Percentiles rank a stretch among this genome's conserved stretches.
These are phyloP conservation scores for Teunomyces tritomae DNA, from an alignment of 805 yeast species.

Conservation along the genomic window DNA sequence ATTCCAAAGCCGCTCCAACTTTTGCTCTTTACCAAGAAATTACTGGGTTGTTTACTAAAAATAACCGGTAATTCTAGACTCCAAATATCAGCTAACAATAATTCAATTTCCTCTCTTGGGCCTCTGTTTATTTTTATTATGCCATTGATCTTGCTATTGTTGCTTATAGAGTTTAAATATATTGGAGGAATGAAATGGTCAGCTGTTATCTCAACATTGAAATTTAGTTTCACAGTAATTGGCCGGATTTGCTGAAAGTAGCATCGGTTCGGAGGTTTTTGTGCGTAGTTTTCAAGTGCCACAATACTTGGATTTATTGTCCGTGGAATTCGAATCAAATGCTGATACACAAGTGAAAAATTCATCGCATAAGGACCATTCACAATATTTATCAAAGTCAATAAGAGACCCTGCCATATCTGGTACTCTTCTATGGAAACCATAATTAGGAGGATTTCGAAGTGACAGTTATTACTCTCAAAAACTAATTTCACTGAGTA, in stretches of 20 bases:
- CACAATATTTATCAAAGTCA: slow-evolving; percentile 19
- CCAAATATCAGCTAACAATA: slow-evolving; percentile 28
- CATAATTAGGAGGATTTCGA: slow-evolving; percentile 44
- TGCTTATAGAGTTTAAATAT: neutral
- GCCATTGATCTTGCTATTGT: neutral
- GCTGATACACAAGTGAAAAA: slow-evolving; percentile 9
- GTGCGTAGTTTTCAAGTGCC: slow-evolving; percentile 4
- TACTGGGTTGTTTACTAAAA: neutral
- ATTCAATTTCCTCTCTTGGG: slow-evolving; percentile 21
- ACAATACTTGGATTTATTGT: slow-evolving; percentile 18
- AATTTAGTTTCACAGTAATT: slow-evolving; percentile 2
- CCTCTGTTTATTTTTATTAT: slow-evolving; percentile 9
- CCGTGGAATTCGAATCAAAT: slow-evolving; percentile 15
- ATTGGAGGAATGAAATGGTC: neutral
- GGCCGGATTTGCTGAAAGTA: slow-evolving; percentile 5
- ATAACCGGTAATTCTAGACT: slow-evolving; percentile 24
- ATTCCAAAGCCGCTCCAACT: slow-evolving; percentile 5
- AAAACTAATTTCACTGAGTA: slow-evolving; percentile 43
- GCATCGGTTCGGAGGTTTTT: neutral
- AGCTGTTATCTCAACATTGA: neutral
- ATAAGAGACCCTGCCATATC: slow-evolving; percentile 38
- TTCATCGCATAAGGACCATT: slow-evolving; percentile 26
- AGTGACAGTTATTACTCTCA: slow-evolving; percentile 40
- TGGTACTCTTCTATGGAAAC: slow-evolving; percentile 29
- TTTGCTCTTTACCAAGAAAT: slow-evolving; percentile 9